A percentile compares a stretch with the other conserved stretches of the same genome.
These are phyloP conservation scores for Acarospora socialis DNA, from an alignment of 2,329 filamentous ascomycete genomes.

Conservation along the genomic window DNA sequence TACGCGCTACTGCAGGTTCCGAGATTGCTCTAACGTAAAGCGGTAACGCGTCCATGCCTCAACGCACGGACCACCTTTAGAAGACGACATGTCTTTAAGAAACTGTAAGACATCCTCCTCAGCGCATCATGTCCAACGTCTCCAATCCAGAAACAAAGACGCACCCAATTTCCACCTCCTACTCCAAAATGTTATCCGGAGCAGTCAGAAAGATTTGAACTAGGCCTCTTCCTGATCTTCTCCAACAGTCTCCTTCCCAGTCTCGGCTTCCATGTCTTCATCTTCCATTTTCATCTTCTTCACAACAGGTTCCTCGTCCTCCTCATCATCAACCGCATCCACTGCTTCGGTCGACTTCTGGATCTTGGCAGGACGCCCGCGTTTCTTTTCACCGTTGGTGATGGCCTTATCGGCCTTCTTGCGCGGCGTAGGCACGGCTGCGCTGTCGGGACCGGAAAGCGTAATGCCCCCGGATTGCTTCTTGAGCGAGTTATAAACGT, in stretches of 20 bases:
- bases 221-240: constrained; percentile 3
- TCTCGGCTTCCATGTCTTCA: constrained; percentile 3
- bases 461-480: too few relatives aligned
- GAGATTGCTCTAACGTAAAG: too few relatives aligned
- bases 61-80: too few relatives aligned
- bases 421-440: constrained; percentile 7
- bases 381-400: neutral
- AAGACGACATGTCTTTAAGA: too few relatives aligned
- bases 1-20: too few relatives aligned
- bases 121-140: too few relatives aligned
- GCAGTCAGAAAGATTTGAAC: too few relatives aligned
- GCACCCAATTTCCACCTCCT: constrained; percentile 4
- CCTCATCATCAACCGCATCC: neutral
- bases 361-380: constrained; percentile 7
- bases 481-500: constrained; percentile 1
- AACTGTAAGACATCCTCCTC: too few relatives aligned
- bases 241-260: neutral
- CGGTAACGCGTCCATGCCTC: too few relatives aligned
- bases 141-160: too few relatives aligned
- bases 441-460: too few relatives aligned
- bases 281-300: neutral
- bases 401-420: constrained; percentile 18
- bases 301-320: constrained; percentile 8
- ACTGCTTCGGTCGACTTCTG: neutral
- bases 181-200: too few relatives aligned